Conservation (phyloP, 495 filamentous ascomycete species). For the Neurospora sp. region DNA sequence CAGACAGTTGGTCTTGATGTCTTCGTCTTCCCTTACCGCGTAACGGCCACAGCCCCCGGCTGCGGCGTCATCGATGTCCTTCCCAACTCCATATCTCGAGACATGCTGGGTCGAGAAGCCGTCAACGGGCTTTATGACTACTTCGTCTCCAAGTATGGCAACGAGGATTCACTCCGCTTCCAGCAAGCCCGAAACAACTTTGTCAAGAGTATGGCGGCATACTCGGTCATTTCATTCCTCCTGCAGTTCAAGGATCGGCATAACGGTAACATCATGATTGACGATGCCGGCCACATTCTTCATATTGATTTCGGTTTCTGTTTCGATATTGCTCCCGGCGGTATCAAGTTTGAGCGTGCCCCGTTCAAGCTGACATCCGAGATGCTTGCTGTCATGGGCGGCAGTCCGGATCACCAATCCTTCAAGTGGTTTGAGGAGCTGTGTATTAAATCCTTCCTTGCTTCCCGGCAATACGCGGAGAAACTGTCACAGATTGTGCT, state of each 20-base stretch:
- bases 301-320: conserved; percentile 99
- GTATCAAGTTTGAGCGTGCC: conserved; percentile 91
- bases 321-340: conserved; percentile 96
- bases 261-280: conserved; percentile 99
- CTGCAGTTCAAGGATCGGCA: conserved; percentile 98
- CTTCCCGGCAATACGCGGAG: conserved; percentile 73
- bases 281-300: conserved; percentile 92
- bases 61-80: conserved; percentile 98
- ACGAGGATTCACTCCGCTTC: conserved; percentile 86
- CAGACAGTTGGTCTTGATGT: conserved; percentile 88
- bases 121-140: conserved; percentile 98
- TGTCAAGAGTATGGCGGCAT: conserved; percentile 99
- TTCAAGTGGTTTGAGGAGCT: conserved; percentile 97
- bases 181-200: conserved; percentile 95
- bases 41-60: conserved; percentile 95
- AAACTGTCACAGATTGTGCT: conserved; percentile 83
- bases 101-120: conserved; percentile 96
- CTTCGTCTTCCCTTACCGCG: conserved; percentile 92
- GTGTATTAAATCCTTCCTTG: conserved; percentile 90
- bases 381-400: conserved; percentile 98
- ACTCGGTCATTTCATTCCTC: conserved; percentile 94
- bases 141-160: conserved; percentile 93
- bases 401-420: conserved; percentile 68
- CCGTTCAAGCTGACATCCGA: conserved; percentile 97
- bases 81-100: conserved; percentile 93